Evolutionary conservation across 2,329 filamentous ascomycete genomes (phyloP), one percentile per base, ranked within the genome.

Genomic region (Alternaria longipes): DNA sequence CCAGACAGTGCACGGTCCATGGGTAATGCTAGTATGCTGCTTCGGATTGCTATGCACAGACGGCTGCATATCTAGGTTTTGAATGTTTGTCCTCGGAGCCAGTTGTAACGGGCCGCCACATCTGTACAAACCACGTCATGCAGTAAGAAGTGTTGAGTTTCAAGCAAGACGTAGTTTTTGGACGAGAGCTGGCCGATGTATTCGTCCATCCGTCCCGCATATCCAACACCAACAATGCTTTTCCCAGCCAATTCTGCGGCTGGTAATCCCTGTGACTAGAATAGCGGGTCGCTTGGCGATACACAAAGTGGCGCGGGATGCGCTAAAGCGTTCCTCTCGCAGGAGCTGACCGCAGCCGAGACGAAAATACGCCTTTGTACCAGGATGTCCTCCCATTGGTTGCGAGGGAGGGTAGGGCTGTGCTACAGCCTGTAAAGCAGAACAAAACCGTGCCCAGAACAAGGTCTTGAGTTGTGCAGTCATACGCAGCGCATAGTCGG

Each of bases 321-420:
- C 54, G 54, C 20, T 54, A 56, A 55, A 53, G 57, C 47, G 30
- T 41, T 28, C 18, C 30, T 52, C 53, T 65, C 49, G 52, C 28
- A 26, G 41, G 52, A 44, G 58, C 66, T 69, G 64, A 63, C 57
- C 52, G 54, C 62, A 67, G 62, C 60, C 57, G 56, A 49, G 50
- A 68, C 62, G 45, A 59, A 63, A 70, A 70, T 64, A 70, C 53
- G 22, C 55, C 42, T 52, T 60, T 56, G 42, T 50, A 54, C 45
- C 45, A 66, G 46, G 57, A 50, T 36, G 26, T 54, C 28, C 36
- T 30, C 59, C 24, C 11, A 45, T 18, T 46, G 58, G 59, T 36
- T 59, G 57, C 56, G 57, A 55, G 14, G 50, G 24, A 36, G 59
- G 59, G 30, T 24, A 47, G 50, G 57, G 49, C 47, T 52, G 55